phyloP scores from a whole-genome alignment of 2,329 filamentous ascomycete species.

The Fusarium dimerum region DNA sequence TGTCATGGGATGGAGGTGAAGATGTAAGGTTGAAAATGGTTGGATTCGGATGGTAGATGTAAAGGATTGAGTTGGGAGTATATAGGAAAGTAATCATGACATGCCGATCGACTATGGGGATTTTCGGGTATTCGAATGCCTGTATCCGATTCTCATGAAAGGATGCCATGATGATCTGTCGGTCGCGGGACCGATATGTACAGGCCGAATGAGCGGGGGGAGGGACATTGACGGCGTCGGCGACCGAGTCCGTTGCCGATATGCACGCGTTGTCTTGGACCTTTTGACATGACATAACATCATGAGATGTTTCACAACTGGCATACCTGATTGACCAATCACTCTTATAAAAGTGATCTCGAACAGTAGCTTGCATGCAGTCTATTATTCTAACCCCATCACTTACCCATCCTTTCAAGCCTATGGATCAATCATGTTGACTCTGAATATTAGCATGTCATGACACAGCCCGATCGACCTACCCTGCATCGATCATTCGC shows the following conservation, averaged over 20 bases:
- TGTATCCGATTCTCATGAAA: background rate
- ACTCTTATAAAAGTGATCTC: no score
- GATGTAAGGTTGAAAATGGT: background rate
- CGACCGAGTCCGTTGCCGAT: slow-evolving; percentile 13
- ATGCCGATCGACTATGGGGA: background rate
- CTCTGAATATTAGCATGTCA: no score
- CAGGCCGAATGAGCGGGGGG: slow-evolving; percentile 4
- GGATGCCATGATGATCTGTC: background rate
- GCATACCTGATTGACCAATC: no score
- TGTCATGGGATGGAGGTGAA: background rate
- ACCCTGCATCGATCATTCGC: no score
- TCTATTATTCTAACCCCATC: no score
- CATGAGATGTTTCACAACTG: no score
- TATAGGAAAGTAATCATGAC: background rate
- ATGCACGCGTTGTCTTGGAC: no score
- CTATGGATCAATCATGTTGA: no score
- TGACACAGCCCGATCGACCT: no score
- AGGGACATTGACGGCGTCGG: slow-evolving; percentile 14
- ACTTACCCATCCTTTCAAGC: no score
- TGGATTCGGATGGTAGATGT: background rate
- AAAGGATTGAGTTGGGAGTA: background rate
- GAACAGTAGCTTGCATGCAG: no score
- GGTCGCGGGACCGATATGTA: slow-evolving; percentile 2
- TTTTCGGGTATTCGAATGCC: background rate
- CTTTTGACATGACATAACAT: no score